Percentiles rank a stretch among this genome's conserved stretches.
phyloP scores from a whole-genome alignment of 179 eudicot species.

The Silene noctiflora region DNA sequence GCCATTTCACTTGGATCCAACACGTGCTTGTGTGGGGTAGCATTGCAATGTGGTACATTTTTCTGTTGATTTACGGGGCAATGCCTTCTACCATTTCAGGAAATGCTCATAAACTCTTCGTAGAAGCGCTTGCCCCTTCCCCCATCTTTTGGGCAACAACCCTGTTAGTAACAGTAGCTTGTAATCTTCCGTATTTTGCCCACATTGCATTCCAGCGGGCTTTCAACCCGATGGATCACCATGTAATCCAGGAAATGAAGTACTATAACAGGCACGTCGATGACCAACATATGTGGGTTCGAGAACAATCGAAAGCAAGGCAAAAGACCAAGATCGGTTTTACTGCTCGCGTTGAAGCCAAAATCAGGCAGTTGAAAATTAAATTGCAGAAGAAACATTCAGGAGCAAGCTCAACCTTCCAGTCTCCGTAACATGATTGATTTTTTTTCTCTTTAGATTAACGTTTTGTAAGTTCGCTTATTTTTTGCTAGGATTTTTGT shows the following conservation, averaged over 20 bases:
- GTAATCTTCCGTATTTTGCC: conserved; percentile 69
- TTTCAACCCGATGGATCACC: conserved; percentile 85
- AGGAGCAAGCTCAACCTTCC: conserved; percentile 23
- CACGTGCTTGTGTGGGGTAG: conserved; percentile 84
- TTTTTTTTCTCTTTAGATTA: conserved; percentile 7
- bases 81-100: conserved; percentile 44
- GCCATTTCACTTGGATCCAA: conserved; percentile 98
- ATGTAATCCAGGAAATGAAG: conserved; percentile 92
- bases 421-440: conserved; percentile 19
- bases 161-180: conserved; percentile 55
- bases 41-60: conserved; percentile 72
- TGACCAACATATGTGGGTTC: conserved; percentile 78
- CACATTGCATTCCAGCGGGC: conserved; percentile 76
- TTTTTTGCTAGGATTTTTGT: conserved; percentile 26
- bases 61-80: conserved; percentile 65
- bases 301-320: conserved; percentile 79
- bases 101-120: conserved; percentile 49
- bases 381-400: conserved; percentile 63
- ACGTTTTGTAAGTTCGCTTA: conserved; percentile 11
- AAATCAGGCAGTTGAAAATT: conserved; percentile 70
- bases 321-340: conserved; percentile 84
- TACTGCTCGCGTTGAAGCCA: conserved; percentile 85
- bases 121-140: conserved; percentile 77
- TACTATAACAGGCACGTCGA: conserved; percentile 73
- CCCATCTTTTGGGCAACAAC: conserved; percentile 79